Evolutionary conservation across 306 rosid genomes (phyloP).

Genomic region (Erythrophleum fordii): DNA sequence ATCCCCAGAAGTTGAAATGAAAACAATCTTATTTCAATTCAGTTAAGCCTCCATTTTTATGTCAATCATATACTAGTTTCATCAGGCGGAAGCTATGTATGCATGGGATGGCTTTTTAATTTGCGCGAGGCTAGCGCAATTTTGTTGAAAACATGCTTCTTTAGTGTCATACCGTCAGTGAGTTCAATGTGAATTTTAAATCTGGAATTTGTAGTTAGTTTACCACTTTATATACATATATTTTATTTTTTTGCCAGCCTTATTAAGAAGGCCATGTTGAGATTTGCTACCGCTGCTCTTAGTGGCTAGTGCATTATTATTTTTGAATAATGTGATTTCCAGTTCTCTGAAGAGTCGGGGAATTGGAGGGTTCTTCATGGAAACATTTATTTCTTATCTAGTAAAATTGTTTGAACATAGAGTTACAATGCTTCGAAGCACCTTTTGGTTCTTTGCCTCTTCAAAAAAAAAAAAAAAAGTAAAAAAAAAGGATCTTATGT

Average conservation of each 20-base stretch:
- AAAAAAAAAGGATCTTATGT: conserved; percentile 10
- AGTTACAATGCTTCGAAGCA: conserved; percentile 26
- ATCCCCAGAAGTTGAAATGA: background rate
- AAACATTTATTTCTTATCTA: background rate
- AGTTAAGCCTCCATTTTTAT: background rate
- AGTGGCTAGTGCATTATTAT: conserved; percentile 1
- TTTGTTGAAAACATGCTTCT: conserved; percentile 12
- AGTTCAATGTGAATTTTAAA: conserved; percentile 11
- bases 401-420: conserved; percentile 4
- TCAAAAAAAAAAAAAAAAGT: background rate
- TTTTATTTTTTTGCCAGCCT: background rate
- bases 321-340: background rate
- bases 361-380: background rate
- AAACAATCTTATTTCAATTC: background rate
- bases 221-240: background rate
- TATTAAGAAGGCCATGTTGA: background rate
- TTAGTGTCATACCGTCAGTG: background rate
- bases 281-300: background rate
- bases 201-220: background rate
- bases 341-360: background rate
- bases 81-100: background rate
- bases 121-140: background rate
- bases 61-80: background rate
- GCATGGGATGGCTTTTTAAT: conserved; percentile 9
- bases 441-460: background rate